Evolutionary conservation across 805 yeast species (phyloP), one percentile per base, ranked within the genome.

Genomic region (Nakazawaea peltata): DNA sequence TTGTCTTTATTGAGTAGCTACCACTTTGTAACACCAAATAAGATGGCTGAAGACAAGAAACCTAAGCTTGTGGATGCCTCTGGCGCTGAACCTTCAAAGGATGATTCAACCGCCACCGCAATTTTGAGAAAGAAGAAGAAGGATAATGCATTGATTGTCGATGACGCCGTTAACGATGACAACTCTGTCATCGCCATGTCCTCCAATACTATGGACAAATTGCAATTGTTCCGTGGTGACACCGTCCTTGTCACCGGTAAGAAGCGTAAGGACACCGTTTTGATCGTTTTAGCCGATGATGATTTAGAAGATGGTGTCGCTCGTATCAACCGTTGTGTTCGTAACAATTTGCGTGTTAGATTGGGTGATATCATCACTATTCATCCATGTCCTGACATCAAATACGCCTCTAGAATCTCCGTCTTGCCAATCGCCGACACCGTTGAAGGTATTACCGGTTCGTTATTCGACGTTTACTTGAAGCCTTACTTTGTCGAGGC

Each of bases 401-500:
- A 92, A 65, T 92, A 88, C 54, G 97, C 98, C 49, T 69, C 84
- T 43, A 76, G 97, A 61, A 90, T 92, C 52, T 81, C 95, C 9
- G 95, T 90, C 31, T 69, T 92, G 61, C 98, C 99, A 39, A 84
- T 92, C 55, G 95, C 97, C 41, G 98, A 92, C 56, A 88, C 98
- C 37, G 90, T 92, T 46, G 98, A 92, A 65, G 98, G 98, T 44
- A 71, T 92, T 41, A 92, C 97, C 12, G 98, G 98, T 44, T 86
- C 95, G 8, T 67, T 92, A 48, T 92, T 92, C 49, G 99, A 92
- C 53, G 95, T 88, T 17, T 92, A 81, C 67, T 73, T 92, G 58
- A 92, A 92, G 66, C 98, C 98, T 27, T 92, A 92, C 67, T 92
- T 92, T 57, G 97, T 92, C 30, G 99, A 92, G 65, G 97, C 98